Evolutionary conservation across 2,329 filamentous ascomycete species (phyloP), one percentile per base, ranked within the genome.

Genomic region (Cladosporium cucumerinum): DNA sequence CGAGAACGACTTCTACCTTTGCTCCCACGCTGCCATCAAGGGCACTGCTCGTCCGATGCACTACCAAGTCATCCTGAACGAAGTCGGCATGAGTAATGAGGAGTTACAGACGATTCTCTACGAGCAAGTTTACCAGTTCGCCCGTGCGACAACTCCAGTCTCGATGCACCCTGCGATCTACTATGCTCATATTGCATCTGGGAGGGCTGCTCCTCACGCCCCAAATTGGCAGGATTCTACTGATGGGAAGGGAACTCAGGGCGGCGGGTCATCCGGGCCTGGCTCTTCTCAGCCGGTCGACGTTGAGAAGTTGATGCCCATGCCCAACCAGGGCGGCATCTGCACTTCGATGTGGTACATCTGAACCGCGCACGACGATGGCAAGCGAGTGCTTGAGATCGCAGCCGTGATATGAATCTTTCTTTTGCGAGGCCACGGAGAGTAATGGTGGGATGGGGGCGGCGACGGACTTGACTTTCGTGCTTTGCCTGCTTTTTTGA

Each of bases 91-190:
- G 72, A 76, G 82, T 0, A 82, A 89, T 0, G 87, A 91, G 49
- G 84, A 89, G 2, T 82, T 99, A 0, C 91, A 97, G 72, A 88
- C 89, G 64, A 90, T 98, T 85, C 89, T 98, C 25, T 98, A 98
- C 72, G 90, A 97, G 70, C 93, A 97, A 68, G 96, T 90, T 52
- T 99, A 97, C 77, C 60, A 96, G 64, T 99, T 97, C 73, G 89
- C 90, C 63, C 87, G 95, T 18, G 95, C 93, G 0, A 98, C 93
- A 0, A 98, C 94, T 0, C 92, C 95, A 0, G 93, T 99, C 0
- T 97, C 93, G 0, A 78, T 95, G 0, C 91, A 85, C 69, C 95
- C 95, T 0, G 93, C 95, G 0, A 89, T 98, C 0, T 99, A 99
- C 83, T 99, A 99, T 71, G 93, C 96, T 0, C 95, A 99, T 78